A percentile compares a stretch with the other conserved stretches of the same genome.
Conservation (phyloP, 2,329 filamentous ascomycete species). For the Trichoderma afroharzianum region DNA sequence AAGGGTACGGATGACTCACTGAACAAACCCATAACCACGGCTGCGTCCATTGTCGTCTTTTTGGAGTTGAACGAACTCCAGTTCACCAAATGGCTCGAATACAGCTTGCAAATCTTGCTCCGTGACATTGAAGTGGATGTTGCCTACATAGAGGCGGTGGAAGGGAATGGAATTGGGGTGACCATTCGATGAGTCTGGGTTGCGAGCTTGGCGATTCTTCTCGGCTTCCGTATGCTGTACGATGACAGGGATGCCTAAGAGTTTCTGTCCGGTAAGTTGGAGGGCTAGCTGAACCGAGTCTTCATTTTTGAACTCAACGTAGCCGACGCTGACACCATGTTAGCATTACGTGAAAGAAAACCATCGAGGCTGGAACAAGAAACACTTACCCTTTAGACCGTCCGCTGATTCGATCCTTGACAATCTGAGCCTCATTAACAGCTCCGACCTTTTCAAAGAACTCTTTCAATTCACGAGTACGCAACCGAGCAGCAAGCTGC, state of each 20-base stretch:
- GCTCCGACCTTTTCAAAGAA: constrained; percentile 96
- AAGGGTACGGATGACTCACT: constrained; percentile 60
- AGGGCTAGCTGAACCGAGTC: constrained; percentile 90
- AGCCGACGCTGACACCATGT: constrained; percentile 72
- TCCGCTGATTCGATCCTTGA: constrained; percentile 94
- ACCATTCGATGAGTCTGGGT: constrained; percentile 63
- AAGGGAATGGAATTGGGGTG: constrained; percentile 86
- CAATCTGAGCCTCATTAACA: constrained; percentile 96
- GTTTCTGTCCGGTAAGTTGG: constrained; percentile 96
- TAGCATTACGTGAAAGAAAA: constrained; percentile 30
- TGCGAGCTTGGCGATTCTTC: constrained; percentile 96
- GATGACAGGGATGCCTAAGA: constrained; percentile 97
- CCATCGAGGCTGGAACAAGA: not conserved
- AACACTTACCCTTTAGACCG: constrained; percentile 86
- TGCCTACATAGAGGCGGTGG: constrained; percentile 97
- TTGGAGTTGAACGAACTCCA: constrained; percentile 96
- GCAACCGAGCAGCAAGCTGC: constrained; percentile 89
- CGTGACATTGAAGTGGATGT: constrained; percentile 99
- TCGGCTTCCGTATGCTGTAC: constrained; percentile 98
- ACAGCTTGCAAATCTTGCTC: constrained; percentile 94
- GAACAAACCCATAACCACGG: constrained; percentile 96
- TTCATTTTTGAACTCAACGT: constrained; percentile 98
- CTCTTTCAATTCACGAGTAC: constrained; percentile 85
- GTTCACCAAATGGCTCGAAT: constrained; percentile 95
- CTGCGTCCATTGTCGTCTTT: constrained; percentile 90